Evolutionary conservation across 2,329 filamentous ascomycete genomes (phyloP), one percentile per base, ranked within the genome.

Genomic region (Alternaria rosae): DNA sequence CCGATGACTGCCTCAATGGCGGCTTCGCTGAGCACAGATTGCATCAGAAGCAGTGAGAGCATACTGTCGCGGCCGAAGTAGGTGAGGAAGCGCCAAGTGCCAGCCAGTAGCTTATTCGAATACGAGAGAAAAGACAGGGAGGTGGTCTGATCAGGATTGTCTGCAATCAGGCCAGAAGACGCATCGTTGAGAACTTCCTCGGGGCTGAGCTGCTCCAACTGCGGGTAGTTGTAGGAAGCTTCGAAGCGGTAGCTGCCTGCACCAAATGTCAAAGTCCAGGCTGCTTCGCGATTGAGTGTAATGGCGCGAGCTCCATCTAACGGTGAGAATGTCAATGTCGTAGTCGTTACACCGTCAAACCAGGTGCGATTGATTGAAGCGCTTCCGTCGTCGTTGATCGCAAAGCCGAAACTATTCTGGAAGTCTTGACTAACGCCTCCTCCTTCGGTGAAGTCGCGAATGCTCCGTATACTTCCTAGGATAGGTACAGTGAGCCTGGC

Each of bases 21-120:
- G 0, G 86, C 87, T 44, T 83, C 79, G 53, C 85, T 88, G 1
- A 91, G 78, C 0, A 90, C 81, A 0, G 86, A 83, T 59, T 88
- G 83, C 28, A 90, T 78, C 0, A 91, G 78, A 0, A 90, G 81
- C 13, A 85, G 79, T 1, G 86, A 82, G 41, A 91, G 88, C 82
- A 90, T 88, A 62, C 84, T 88, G 69, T 91, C 88, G 11, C 88
- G 83, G 0, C 88, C 88, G 76, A 91, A 90, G 69, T 90, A 91
- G 0, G 88, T 90, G 45, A 91, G 74, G 67, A 90, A 91, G 2
- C 87, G 80, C 88, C 88, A 91, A 5, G 86, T 87, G 11, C 88
- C 88, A 2, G 89, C 88, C 3, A 89, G 79, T 0, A 91, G 79
- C 66, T 90, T 91, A 30, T 87, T 80, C 0, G 82, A 85, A 65